Conservation (phyloP, 2,329 filamentous ascomycete species). For the Curvularia hawaiiensis region DNA sequence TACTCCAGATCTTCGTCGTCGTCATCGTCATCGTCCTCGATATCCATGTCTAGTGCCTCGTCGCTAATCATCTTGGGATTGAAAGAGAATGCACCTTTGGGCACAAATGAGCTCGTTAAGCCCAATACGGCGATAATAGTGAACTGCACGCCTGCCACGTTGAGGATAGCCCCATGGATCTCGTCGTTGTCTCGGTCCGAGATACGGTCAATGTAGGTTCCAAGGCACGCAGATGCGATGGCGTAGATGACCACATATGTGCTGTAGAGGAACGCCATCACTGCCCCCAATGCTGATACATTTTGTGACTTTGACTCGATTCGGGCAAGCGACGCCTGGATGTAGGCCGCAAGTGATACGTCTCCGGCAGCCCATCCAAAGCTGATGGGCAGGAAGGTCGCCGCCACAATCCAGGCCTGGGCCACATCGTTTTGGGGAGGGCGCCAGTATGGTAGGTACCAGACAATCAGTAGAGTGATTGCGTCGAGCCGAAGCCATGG, state of each 20-base stretch:
- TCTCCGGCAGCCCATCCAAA: conserved; percentile 60
- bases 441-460: conserved; percentile 56
- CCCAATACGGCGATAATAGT: conserved; percentile 52
- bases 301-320: conserved; percentile 52
- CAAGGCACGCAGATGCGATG: conserved; percentile 52
- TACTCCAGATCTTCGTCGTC: conserved; percentile 36
- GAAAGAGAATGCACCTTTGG: conserved; percentile 51
- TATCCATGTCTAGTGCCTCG: conserved; percentile 45
- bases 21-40: conserved; percentile 27
- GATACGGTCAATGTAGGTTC: conserved; percentile 53
- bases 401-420: conserved; percentile 55
- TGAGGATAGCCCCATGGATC: conserved; percentile 50
- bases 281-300: conserved; percentile 56
- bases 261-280: conserved; percentile 59
- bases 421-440: conserved; percentile 49
- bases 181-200: conserved; percentile 45
- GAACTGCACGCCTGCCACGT: conserved; percentile 56
- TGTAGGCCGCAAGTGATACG: conserved; percentile 58
- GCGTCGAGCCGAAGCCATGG: conserved; percentile 58
- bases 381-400: conserved; percentile 51
- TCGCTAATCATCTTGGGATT: conserved; percentile 53
- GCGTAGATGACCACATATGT: conserved; percentile 57
- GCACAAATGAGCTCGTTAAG: conserved; percentile 54
- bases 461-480: conserved; percentile 54
- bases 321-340: conserved; percentile 56